These are phyloP conservation scores for Bolboschoenus planiculmis DNA, from an alignment of 176 grass and related monocot genomes.

Conservation along the genomic window DNA sequence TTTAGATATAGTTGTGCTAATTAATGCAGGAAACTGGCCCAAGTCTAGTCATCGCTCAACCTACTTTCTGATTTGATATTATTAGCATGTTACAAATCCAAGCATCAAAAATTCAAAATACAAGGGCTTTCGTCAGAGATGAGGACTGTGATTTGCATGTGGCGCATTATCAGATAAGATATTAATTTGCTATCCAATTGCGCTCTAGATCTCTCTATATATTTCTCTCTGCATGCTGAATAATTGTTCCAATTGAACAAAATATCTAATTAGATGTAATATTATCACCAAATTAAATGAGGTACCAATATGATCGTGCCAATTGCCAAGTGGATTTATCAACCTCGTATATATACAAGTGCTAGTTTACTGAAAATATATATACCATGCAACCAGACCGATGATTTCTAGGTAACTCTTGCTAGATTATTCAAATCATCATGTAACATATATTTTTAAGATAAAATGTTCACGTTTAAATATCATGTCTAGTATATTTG, in stretches of 20 bases:
- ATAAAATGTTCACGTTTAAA: background rate
- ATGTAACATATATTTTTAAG: background rate
- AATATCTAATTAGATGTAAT: background rate
- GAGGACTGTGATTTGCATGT: background rate
- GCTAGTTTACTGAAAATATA: background rate
- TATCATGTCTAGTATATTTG: too few species aligned
- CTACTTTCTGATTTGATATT: conserved; percentile 11
- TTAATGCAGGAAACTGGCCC: background rate
- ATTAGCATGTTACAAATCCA: background rate
- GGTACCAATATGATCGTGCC: background rate
- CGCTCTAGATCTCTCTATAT: background rate
- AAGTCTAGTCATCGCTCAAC: background rate
- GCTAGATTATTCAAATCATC: background rate
- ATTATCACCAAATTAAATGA: background rate
- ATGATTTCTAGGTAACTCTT: background rate
- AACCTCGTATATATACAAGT: too few species aligned
- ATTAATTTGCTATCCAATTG: background rate
- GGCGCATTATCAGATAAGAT: background rate
- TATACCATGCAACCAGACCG: background rate
- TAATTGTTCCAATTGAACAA: background rate
- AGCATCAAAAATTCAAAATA: conserved; percentile 1
- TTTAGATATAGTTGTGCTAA: background rate
- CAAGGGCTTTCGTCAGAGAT: background rate
- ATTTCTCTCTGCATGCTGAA: background rate
- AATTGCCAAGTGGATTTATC: too few species aligned